phyloP scores from a whole-genome alignment of 257 asterid genomes.

The Linaria vulgaris region DNA sequence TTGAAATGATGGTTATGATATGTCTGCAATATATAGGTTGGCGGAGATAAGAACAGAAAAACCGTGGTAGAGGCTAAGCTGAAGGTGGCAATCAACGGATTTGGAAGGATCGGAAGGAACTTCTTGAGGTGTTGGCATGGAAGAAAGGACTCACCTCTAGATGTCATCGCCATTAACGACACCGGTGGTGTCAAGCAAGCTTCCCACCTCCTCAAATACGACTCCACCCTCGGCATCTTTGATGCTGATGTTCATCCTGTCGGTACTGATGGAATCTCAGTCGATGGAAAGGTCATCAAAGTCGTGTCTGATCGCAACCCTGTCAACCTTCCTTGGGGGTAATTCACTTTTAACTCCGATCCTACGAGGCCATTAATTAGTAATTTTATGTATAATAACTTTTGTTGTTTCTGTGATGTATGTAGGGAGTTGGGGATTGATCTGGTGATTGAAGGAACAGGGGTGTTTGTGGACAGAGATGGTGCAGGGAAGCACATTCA shows the following conservation, averaged over 20 bases:
- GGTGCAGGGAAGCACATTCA: conserved; percentile 92
- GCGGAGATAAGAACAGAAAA: conserved; percentile 69
- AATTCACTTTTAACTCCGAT: not conserved
- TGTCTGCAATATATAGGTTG: conserved; percentile 24
- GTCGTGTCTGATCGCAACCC: conserved; percentile 75
- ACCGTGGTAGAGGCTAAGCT: conserved; percentile 78
- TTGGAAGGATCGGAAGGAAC: conserved; percentile 91
- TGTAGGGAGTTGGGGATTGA: conserved; percentile 77
- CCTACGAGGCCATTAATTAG: too few species aligned
- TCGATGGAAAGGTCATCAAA: conserved; percentile 65
- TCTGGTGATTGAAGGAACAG: conserved; percentile 92
- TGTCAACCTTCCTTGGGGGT: conserved; percentile 63
- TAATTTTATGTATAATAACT: too few species aligned
- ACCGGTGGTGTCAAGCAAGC: conserved; percentile 98
- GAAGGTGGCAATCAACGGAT: conserved; percentile 90
- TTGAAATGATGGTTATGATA: not conserved
- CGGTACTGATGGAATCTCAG: conserved; percentile 64
- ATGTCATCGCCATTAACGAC: conserved; percentile 82
- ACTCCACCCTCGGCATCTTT: conserved; percentile 93
- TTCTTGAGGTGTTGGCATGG: conserved; percentile 98
- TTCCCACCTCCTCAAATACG: conserved; percentile 94
- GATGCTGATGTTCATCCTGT: conserved; percentile 83
- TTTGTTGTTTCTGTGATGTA: not conserved
- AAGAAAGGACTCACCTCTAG: conserved; percentile 84
- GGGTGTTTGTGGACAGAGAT: conserved; percentile 89